These are phyloP conservation scores for Pleurotus djamor DNA, from an alignment of 768 basidiomycete species.

Conservation along the genomic window DNA sequence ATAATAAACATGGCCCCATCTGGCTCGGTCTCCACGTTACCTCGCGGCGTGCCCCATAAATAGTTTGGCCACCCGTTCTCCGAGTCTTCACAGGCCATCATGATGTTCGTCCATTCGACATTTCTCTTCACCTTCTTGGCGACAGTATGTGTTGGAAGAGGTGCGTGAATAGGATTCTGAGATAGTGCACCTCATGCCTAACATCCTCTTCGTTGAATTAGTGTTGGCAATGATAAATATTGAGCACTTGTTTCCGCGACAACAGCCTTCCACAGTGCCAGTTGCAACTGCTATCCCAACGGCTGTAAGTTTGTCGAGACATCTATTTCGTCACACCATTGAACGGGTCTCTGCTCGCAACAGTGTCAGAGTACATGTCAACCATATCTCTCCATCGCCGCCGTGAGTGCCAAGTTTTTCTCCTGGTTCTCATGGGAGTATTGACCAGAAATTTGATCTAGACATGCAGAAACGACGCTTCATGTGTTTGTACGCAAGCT, in stretches of 20 bases:
- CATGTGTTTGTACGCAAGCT: slow-evolving; percentile 22
- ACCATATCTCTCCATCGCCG: background rate
- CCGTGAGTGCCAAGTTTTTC: background rate
- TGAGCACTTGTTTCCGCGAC: background rate
- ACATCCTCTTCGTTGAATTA: too few relatives aligned
- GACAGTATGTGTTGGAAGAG: too few relatives aligned
- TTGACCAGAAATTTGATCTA: slow-evolving; percentile 6
- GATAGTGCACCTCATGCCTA: too few relatives aligned
- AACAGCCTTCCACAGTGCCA: background rate
- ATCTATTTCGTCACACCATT: background rate
- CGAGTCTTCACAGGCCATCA: too few relatives aligned
- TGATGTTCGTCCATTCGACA: too few relatives aligned
- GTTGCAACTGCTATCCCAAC: background rate
- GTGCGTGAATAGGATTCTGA: too few relatives aligned
- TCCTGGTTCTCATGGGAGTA: background rate
- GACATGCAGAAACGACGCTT: slow-evolving; percentile 17
- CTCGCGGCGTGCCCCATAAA: too few relatives aligned
- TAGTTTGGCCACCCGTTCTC: too few relatives aligned
- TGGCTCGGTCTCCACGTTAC: too few relatives aligned
- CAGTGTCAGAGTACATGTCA: background rate
- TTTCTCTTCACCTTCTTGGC: too few relatives aligned
- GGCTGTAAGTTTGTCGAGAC: background rate
- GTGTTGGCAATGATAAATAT: too few relatives aligned
- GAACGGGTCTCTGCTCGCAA: background rate
- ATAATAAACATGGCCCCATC: too few relatives aligned